Evolutionary conservation across 2,329 filamentous ascomycete species (phyloP).

Genomic region (Teratosphaeriaceae sp.): DNA sequence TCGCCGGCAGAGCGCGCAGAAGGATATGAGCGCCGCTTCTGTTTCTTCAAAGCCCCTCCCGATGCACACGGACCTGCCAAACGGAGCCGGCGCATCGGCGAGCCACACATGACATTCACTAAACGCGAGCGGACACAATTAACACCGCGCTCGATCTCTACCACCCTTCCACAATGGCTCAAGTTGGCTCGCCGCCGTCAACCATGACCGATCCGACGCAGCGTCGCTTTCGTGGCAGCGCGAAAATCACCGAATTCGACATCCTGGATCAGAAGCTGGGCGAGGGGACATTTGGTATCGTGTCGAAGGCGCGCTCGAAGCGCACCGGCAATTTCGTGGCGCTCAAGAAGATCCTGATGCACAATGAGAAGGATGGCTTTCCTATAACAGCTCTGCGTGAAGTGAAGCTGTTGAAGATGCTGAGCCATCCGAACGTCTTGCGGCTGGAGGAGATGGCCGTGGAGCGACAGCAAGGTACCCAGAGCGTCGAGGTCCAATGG

Average conservation of each 20-base stretch:
- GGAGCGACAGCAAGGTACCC: conserved; percentile 76
- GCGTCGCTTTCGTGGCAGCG: conserved; percentile 72
- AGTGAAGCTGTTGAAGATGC: conserved; percentile 92
- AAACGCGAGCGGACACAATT: too few relatives aligned
- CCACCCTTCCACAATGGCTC: conserved; percentile 40
- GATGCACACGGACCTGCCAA: not conserved
- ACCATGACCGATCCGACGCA: conserved; percentile 41
- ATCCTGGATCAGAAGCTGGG: conserved; percentile 71
- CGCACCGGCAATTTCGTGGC: conserved; percentile 72
- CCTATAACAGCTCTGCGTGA: conserved; percentile 97
- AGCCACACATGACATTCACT: too few relatives aligned
- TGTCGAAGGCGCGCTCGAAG: conserved; percentile 78
- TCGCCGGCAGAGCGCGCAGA: not conserved
- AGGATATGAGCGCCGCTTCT: not conserved
- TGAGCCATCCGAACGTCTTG: conserved; percentile 86
- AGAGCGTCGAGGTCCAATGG: too few relatives aligned
- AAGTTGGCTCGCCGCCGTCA: conserved; percentile 32
- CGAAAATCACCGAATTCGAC: conserved; percentile 73
- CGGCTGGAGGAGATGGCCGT: conserved; percentile 93
- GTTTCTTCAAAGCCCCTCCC: not conserved
- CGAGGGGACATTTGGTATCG: conserved; percentile 94
- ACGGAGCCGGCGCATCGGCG: not conserved
- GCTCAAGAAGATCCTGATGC: conserved; percentile 98
- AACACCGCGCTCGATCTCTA: too few relatives aligned
- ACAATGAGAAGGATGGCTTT: conserved; percentile 98